A percentile compares a stretch with the other conserved stretches of the same genome.
Evolutionary conservation across 2,329 filamentous ascomycete genomes (phyloP).

Genomic region (Teratosphaeria destructans): DNA sequence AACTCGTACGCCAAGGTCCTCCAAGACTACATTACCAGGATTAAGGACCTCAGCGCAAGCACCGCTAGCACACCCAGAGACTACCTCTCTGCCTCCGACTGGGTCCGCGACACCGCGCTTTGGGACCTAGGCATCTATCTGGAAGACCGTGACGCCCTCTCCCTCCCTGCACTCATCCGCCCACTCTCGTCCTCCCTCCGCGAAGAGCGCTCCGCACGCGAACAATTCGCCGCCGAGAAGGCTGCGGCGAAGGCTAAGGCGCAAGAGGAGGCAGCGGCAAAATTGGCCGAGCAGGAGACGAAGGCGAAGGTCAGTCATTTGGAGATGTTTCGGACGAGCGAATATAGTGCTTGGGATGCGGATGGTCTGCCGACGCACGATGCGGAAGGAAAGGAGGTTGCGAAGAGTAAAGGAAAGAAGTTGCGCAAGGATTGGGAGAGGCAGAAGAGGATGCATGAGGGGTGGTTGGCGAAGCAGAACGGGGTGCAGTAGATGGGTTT

Average conservation of each 20-base stretch:
- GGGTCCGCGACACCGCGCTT: constrained; percentile 68
- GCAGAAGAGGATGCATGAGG: constrained; percentile 77
- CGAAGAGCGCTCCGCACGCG: constrained; percentile 43
- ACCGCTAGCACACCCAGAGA: constrained; percentile 51
- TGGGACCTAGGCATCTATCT: constrained; percentile 78
- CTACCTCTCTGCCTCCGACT: constrained; percentile 66
- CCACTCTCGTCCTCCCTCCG: constrained; percentile 44
- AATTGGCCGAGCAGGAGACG: constrained; percentile 36
- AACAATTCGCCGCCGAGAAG: constrained; percentile 42
- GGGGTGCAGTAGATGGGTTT: neutral
- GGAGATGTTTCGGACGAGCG: constrained; percentile 48
- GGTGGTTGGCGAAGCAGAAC: constrained; percentile 32
- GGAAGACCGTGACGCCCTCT: constrained; percentile 60
- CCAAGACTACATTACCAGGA: constrained; percentile 48
- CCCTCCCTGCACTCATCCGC: constrained; percentile 60
- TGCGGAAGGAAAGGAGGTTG: constrained; percentile 65
- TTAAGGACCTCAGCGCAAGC: constrained; percentile 43
- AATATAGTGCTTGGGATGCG: constrained; percentile 71
- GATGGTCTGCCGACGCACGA: constrained; percentile 72
- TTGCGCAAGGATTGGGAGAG: constrained; percentile 80
- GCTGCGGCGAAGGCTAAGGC: constrained; percentile 40
- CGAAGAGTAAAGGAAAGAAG: constrained; percentile 72
- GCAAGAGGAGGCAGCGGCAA: constrained; percentile 38
- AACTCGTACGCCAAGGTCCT: constrained; percentile 40
- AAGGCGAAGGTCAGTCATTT: constrained; percentile 48